Conservation (phyloP, 1,284 basidiomycete genomes). For the Thelephora terrestris region DNA sequence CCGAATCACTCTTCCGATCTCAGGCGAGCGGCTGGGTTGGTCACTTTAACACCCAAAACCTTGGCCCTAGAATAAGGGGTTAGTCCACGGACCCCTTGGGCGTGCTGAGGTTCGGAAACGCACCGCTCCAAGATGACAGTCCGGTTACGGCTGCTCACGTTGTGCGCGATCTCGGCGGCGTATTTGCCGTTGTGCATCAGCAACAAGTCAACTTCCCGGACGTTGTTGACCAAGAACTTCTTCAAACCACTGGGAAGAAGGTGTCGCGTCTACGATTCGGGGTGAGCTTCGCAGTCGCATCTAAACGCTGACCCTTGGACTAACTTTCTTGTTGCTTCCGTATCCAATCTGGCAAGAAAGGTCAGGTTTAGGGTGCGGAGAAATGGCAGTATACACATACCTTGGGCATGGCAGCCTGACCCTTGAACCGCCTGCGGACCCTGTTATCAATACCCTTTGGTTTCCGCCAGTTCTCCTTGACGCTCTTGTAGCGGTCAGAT, state of each 20-base stretch:
- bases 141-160: constrained; percentile 95
- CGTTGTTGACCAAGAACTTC: constrained; percentile 90
- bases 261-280: constrained; percentile 63
- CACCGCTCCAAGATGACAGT: constrained; percentile 85
- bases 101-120: constrained; percentile 14
- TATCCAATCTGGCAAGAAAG: constrained; percentile 54
- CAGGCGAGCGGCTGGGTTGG: constrained; percentile 90
- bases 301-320: constrained; percentile 14
- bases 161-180: constrained; percentile 96
- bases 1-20: constrained; percentile 87
- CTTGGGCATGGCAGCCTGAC: constrained; percentile 92
- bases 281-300: neutral
- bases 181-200: constrained; percentile 98
- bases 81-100: neutral
- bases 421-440: constrained; percentile 93
- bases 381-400: constrained; percentile 29
- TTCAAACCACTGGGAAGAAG: constrained; percentile 90
- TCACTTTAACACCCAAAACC: constrained; percentile 87
- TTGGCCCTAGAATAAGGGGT: constrained; percentile 54
- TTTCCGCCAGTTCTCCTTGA: constrained; percentile 97
- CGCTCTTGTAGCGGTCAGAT: constrained; percentile 90
- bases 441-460: constrained; percentile 97
- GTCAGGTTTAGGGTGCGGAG: constrained; percentile 1
- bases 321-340: constrained; percentile 69
- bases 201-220: constrained; percentile 85